Evolutionary conservation across 23 red algal species (phyloP).

Genomic region (Gracilaria gracilis): DNA sequence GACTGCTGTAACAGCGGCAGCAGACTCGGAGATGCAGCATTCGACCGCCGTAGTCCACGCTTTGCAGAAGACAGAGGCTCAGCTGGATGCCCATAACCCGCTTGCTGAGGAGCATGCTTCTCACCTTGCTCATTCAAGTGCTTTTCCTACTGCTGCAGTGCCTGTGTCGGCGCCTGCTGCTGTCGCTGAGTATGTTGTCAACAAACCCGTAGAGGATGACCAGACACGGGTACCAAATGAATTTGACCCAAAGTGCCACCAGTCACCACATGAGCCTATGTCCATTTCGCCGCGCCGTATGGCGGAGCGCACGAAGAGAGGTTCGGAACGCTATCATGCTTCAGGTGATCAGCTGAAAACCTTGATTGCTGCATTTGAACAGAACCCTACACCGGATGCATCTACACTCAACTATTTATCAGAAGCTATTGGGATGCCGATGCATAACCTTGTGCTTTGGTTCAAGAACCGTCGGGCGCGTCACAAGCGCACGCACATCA

Average conservation of each 20-base stretch:
- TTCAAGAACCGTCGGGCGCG: conserved; percentile 82
- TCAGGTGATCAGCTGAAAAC: conserved; percentile 56
- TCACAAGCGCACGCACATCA: conserved; percentile 41
- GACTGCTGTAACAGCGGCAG: not conserved
- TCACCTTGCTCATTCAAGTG: not conserved
- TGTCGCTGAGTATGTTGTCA: not conserved
- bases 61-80: conserved; percentile 8
- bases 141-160: not conserved
- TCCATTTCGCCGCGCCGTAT: not conserved
- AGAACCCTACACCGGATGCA: conserved; percentile 62
- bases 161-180: not conserved
- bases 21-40: not conserved
- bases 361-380: conserved; percentile 58
- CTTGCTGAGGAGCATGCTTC: not conserved
- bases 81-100: not conserved
- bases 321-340: conserved; percentile 72
- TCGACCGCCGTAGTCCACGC: not conserved
- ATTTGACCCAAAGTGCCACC: not conserved
- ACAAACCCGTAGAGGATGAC: not conserved
- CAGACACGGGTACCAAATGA: not conserved
- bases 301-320: not conserved
- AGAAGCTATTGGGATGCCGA: conserved; percentile 56
- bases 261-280: not conserved
- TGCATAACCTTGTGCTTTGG: conserved; percentile 78
- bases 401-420: conserved; percentile 37